Evolutionary conservation across 345 rosid species (phyloP).

Genomic region (Brassica carinata): DNA sequence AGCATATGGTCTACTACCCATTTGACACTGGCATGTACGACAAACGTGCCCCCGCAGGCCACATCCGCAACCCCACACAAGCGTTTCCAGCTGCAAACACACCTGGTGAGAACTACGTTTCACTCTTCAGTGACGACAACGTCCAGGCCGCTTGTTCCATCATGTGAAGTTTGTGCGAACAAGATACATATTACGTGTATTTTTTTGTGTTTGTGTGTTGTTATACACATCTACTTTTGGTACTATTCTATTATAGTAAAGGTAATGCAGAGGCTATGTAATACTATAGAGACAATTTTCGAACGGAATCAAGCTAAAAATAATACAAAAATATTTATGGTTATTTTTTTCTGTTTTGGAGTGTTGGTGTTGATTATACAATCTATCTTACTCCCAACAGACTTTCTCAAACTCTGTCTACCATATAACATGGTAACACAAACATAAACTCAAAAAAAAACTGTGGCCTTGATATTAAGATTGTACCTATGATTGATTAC

Average conservation of each 20-base stretch:
- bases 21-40: constrained; percentile 56
- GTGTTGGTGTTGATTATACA: not conserved
- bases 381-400: not conserved
- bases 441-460: not conserved
- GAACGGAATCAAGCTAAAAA: not conserved
- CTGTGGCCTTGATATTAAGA: not conserved
- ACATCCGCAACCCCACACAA: constrained; percentile 47
- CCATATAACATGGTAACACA: not conserved
- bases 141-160: constrained; percentile 51
- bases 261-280: not conserved
- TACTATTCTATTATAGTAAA: not conserved
- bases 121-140: constrained; percentile 54
- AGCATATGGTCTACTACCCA: constrained; percentile 56
- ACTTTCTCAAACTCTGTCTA: not conserved
- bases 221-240: constrained; percentile 4
- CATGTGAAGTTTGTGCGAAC: constrained; percentile 37
- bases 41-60: constrained; percentile 59
- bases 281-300: not conserved
- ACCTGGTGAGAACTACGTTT: constrained; percentile 41
- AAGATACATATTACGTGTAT: not conserved
- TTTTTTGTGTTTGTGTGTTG: not conserved
- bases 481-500: not conserved
- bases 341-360: not conserved
- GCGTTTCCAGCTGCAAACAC: constrained; percentile 48
- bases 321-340: not conserved